Evolutionary conservation across 208 protist species (phyloP), one percentile per base, ranked within the genome.

Genomic region (Trypanosoma cruzi): DNA sequence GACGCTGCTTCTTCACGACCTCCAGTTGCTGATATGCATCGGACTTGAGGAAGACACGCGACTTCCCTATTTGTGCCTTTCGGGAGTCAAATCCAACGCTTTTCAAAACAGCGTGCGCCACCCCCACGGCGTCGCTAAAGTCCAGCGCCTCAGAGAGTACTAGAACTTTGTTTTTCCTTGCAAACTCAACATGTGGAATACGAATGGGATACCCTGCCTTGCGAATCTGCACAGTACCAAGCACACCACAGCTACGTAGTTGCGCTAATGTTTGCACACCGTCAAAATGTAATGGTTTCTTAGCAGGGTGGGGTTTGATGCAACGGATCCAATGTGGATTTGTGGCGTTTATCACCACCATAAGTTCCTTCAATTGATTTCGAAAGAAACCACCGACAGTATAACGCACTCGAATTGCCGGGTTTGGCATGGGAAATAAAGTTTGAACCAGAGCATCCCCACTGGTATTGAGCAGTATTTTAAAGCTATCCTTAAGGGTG

Each of bases 251-350:
- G 49, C 63, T 81, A 16, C 64, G 68, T 26, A 86, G 24, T 48
- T 86, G 80, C 13, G 42, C 61, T 32, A 83, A 37, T 29, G 68
- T 77, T 54, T 63, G 54, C 32, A 64, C 42, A 48, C 71, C 75
- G 48, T 77, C 70, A 64, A 86, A 81, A 44, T 81, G 65, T 14
- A 64, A 40, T 58, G 80, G 73, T 58, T 86, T 79, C 62, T 83
- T 82, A 2, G 59, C 72, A 20, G 80, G 71, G 36, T 86, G 76
- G 36, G 80, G 80, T 57, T 86, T 86, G 13, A 86, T 79, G 53
- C 77, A 83, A 18, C 80, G 54, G 63, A 86, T 86, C 77, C 77
- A 86, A 37, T 86, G 80, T 28, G 80, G 80, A 48, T 65, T 80
- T 16, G 77, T 84, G 34, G 34, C 55, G 11, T 80, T 57, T 44